A percentile compares a stretch with the other conserved stretches of the same genome.
Conservation (phyloP, 2,329 filamentous ascomycete species). For the Penicillium sp. region DNA sequence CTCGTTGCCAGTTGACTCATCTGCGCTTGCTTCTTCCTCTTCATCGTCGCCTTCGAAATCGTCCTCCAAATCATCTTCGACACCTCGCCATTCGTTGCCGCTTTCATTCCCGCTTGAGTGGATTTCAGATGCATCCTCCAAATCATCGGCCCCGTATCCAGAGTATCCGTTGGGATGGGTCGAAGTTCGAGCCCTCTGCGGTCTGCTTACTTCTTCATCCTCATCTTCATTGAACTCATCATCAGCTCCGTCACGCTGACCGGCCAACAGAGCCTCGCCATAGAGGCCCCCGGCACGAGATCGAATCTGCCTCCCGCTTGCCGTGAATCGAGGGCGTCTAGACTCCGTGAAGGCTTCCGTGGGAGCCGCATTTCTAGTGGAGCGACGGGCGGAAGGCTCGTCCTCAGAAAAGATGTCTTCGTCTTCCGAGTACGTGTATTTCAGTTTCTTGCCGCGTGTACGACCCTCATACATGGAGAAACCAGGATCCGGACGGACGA, state of each 20-base stretch:
- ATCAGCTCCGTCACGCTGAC: slow-evolving; percentile 40
- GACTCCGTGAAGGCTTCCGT: slow-evolving; percentile 64
- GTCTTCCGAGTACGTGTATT: slow-evolving; percentile 90
- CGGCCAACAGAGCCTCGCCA: slow-evolving; percentile 49
- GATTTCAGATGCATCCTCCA: slow-evolving; percentile 58
- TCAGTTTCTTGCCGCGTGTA: slow-evolving; percentile 88
- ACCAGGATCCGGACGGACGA: slow-evolving; percentile 75
- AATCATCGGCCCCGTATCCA: slow-evolving; percentile 54
- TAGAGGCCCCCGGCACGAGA: slow-evolving; percentile 47
- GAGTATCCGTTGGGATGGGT: slow-evolving; percentile 33
- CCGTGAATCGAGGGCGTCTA: slow-evolving; percentile 59
- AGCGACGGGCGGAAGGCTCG: slow-evolving; percentile 55
- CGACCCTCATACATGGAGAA: slow-evolving; percentile 93
- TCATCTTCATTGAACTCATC: slow-evolving; percentile 30
- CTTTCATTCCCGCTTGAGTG: slow-evolving; percentile 49
- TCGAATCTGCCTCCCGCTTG: slow-evolving; percentile 74
- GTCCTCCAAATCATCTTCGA: slow-evolving; percentile 63
- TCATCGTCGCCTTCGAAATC: slow-evolving; percentile 52
- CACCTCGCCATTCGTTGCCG: slow-evolving; percentile 62
- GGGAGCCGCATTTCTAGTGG: slow-evolving; percentile 57
- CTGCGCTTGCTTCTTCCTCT: slow-evolving; percentile 33
- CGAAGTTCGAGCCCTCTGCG: slow-evolving; percentile 32
- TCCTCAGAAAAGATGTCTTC: slow-evolving; percentile 61
- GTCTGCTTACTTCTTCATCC: slow-evolving; percentile 35
- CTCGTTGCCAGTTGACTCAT: slow-evolving; percentile 40